Conservation (phyloP, 2,329 filamentous ascomycete species). For the Dissoconium aciculare region DNA sequence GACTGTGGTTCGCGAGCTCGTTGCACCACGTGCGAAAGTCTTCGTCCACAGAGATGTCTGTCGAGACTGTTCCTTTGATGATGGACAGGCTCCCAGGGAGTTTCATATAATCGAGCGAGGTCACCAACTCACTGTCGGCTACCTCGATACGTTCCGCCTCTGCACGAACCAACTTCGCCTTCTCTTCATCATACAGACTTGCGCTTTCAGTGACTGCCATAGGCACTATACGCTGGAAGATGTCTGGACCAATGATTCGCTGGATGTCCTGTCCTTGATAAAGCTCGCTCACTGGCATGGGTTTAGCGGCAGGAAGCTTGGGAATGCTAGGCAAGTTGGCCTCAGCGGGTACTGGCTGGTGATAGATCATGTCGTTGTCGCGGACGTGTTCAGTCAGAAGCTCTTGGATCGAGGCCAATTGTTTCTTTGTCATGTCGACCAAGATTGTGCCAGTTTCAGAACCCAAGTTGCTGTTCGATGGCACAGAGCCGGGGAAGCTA, state of each 20-base stretch:
- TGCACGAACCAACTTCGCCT: conserved; percentile 84
- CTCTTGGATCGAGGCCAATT: conserved; percentile 65
- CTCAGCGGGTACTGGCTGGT: conserved; percentile 78
- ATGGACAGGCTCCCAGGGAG: conserved; percentile 68
- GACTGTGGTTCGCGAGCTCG: conserved; percentile 73
- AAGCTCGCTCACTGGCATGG: conserved; percentile 89
- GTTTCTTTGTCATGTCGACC: conserved; percentile 70
- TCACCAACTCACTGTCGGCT: conserved; percentile 89
- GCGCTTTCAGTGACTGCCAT: conserved; percentile 93
- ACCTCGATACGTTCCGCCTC: conserved; percentile 88
- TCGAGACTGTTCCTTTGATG: conserved; percentile 81
- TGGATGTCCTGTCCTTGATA: conserved; percentile 97
- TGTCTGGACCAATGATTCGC: conserved; percentile 87
- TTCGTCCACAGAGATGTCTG: conserved; percentile 73
- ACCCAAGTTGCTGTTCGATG: conserved; percentile 67
- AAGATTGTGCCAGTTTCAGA: conserved; percentile 63
- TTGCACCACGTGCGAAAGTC: conserved; percentile 92
- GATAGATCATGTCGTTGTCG: conserved; percentile 98
- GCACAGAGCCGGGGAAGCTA: conserved; percentile 64
- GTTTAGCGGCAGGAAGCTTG: conserved; percentile 88
- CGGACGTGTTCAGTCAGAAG: conserved; percentile 63
- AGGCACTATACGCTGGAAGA: conserved; percentile 93
- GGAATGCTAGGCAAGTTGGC: conserved; percentile 66
- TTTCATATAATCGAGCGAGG: conserved; percentile 84
- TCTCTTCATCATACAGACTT: conserved; percentile 95